Base-by-base conservation (phyloP, 2,329 filamentous ascomycete genomes). In the Alternaria panax region DNA sequence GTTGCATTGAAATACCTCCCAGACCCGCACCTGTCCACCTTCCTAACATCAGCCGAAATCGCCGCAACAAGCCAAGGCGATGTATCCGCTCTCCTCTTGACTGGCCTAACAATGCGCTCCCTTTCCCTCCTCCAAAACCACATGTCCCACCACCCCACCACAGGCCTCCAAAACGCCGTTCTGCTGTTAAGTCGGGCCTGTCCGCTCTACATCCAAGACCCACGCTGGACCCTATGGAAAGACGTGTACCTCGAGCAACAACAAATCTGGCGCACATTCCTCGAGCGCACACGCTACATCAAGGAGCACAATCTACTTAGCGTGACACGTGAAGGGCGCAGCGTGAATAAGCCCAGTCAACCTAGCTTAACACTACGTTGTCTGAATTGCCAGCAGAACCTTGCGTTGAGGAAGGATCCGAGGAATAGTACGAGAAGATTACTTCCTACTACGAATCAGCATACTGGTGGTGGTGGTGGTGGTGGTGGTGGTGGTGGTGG, bases 121-220 rank as follows among this genome's bases (percentile, higher is more conserved):
- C 88, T 93, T 58, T 90, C 93, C 72, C 86, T 95, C 18, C 86
- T 94, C 60, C 89, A 91, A 61, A 86, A 87, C 51, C 92, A 93
- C 76, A 85, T 95, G 45, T 84, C 89, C 67, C 90, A 90, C 66
- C 92, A 90, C 74, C 85, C 88, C 14, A 34, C 41, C 71, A 40
- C 62, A 0, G 92, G 94, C 75, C 84, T 92, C 24, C 92, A 96
- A 78, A 93, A 91, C 1, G 90, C 91, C 2, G 89, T 91, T 0
- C 82, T 95, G 2, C 86, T 92, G 60, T 86, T 91, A 57, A 90
- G 90, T 12, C 88, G 91, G 74, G 90, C 90, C 66, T 87, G 88
- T 57, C 92, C 92, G 0, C 85, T 88, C 8, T 94, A 92, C 76
- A 88, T 94, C 65, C 86, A 90, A 75, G 92, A 95, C 75, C 82